These are phyloP conservation scores for Telopea speciosissima DNA, from an alignment of 177 flowering plant species.

Conservation along the genomic window DNA sequence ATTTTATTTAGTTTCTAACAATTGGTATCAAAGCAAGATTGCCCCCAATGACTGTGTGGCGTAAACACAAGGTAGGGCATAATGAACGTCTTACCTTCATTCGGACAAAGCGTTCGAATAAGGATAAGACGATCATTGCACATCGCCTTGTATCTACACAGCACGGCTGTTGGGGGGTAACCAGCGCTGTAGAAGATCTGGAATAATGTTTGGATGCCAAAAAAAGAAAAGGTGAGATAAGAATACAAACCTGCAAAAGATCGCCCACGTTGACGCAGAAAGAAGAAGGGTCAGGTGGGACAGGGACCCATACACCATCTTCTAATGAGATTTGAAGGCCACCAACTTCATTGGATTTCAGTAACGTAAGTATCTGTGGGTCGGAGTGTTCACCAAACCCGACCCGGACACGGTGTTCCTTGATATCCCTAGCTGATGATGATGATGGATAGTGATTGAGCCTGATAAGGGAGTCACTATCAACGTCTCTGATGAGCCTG, in stretches of 20 bases:
- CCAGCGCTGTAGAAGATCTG: no score
- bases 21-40: no score
- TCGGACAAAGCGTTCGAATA: no score
- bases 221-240: no score
- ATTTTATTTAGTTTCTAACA: no score
- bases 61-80: no score
- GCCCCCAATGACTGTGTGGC: no score
- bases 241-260: slow-evolving; percentile 47
- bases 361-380: slow-evolving; percentile 79
- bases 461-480: slow-evolving; percentile 61
- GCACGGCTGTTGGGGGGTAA: no score
- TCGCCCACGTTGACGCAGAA: slow-evolving; percentile 74
- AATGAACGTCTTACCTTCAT: no score
- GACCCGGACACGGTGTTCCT: slow-evolving; percentile 16
- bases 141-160: no score
- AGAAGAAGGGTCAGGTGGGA: slow-evolving; percentile 54
- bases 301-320: slow-evolving; percentile 71
- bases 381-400: slow-evolving; percentile 97
- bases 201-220: no score
- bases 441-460: slow-evolving; percentile 69
- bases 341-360: slow-evolving; percentile 64
- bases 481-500: slow-evolving; percentile 48
- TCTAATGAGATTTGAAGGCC: slow-evolving; percentile 59
- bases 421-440: slow-evolving; percentile 11
- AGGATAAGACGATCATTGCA: no score